phyloP scores from a whole-genome alignment of 768 basidiomycete genomes.

The Leccinum subgranulosum region DNA sequence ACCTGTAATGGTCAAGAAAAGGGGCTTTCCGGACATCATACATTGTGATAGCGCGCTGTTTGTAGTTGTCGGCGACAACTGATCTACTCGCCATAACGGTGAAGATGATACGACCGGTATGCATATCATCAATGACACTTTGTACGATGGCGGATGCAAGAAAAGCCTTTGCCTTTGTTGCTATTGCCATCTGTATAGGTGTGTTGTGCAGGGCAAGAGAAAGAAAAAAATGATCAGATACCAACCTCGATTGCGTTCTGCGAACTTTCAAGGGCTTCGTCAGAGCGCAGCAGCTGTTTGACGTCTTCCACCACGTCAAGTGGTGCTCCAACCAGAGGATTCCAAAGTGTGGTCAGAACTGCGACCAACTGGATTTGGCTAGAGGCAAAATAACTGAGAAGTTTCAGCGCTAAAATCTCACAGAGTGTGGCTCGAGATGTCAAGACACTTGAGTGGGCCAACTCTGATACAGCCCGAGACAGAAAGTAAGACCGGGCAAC shows the following conservation, averaged over 20 bases:
- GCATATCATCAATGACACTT: constrained; percentile 83
- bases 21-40: constrained; percentile 67
- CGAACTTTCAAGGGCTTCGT: constrained; percentile 56
- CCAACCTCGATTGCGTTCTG: constrained; percentile 85
- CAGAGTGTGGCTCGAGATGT: constrained; percentile 71
- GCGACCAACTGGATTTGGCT: constrained; percentile 73
- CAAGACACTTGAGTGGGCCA: constrained; percentile 78
- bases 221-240: constrained; percentile 10
- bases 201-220: background rate
- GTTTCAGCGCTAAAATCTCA: constrained; percentile 87
- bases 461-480: constrained; percentile 59
- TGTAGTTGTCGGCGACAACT: constrained; percentile 89
- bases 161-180: constrained; percentile 81
- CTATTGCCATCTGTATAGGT: constrained; percentile 73
- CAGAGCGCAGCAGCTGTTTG: constrained; percentile 50
- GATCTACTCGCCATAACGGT: constrained; percentile 61
- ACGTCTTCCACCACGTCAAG: constrained; percentile 65
- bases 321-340: constrained; percentile 77
- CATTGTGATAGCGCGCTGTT: constrained; percentile 66
- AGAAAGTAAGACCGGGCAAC: constrained; percentile 80
- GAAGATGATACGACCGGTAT: constrained; percentile 74
- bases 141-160: constrained; percentile 82
- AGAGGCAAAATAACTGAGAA: constrained; percentile 69
- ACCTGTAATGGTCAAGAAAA: constrained; percentile 85
- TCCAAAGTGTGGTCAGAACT: constrained; percentile 81